Evolutionary conservation across 2,329 filamentous ascomycete species (phyloP).

Genomic region (Dactylellina leptospora): DNA sequence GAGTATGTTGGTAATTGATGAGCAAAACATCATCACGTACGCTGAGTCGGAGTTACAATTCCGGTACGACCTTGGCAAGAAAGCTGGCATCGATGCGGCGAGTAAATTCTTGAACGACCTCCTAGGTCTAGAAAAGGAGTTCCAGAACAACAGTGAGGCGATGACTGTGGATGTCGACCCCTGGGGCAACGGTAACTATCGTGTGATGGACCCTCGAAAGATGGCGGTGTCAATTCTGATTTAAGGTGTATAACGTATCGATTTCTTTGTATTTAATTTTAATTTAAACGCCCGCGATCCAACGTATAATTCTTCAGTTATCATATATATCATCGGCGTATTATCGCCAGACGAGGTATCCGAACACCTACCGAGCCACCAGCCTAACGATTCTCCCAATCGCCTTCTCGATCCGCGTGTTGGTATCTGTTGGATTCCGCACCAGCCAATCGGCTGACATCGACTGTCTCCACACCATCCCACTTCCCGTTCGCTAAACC

Average conservation of each 20-base stretch:
- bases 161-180: conserved; percentile 8
- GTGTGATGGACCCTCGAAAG: conserved; percentile 60
- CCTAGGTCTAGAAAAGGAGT: conserved; percentile 1
- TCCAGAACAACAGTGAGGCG: conserved; percentile 19
- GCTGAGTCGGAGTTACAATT: conserved; percentile 55
- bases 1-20: conserved; percentile 62
- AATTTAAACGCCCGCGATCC: not conserved
- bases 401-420: not conserved
- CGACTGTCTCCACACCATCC: not conserved
- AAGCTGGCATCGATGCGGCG: conserved; percentile 6
- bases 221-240: conserved; percentile 61
- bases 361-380: conserved; percentile 5
- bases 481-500: conserved; percentile 11
- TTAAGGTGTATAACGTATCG: conserved; percentile 9
- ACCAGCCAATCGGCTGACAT: not conserved
- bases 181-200: conserved; percentile 56
- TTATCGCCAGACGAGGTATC: too few relatives aligned
- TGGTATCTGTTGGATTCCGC: conserved; percentile 1
- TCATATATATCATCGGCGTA: not conserved
- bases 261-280: not conserved
- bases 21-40: conserved; percentile 62
- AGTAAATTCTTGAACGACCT: conserved; percentile 15
- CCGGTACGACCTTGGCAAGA: not conserved
- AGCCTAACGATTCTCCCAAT: conserved; percentile 1
- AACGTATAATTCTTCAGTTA: not conserved